Base-by-base conservation (phyloP, 441 rosid genomes). In the Brassica balearica region DNA sequence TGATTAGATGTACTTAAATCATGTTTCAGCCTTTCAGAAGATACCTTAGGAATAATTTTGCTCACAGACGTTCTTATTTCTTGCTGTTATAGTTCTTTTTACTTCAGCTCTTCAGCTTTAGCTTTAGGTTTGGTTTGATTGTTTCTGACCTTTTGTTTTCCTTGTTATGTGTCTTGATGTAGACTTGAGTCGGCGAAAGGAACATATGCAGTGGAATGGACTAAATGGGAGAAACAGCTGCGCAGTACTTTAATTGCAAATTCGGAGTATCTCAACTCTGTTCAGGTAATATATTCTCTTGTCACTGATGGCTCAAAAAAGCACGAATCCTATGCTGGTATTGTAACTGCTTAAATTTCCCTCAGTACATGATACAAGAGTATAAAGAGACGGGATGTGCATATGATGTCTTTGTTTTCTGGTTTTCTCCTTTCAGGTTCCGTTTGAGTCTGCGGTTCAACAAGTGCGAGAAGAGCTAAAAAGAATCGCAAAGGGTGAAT, bases 101-200 rank as follows among this genome's bases (percentile, higher is more conserved):
- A 20, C 59, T 38, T 65, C 14, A n/a, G 48, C 17, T 59, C 38
- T 72, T 59, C 19, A 65, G 38, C 17, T 17, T 6, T 48, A 68
- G 48, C 64, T 73, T 68, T 2, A 8, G 43, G 38, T 34, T 34
- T 34, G 6, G 55, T 73, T 72, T 68, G 19, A n/a, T n/a, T 63
- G n/a, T 32, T 79, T 20, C 61, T 74, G 51, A 70, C 41, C 23
- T 71, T 38, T 77, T 81, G 71, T 11, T 46, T 80, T 71, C 68
- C 25, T 66, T 78, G 17, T 60, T 8, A 64, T 20, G 32, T 43
- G 58, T 32, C 34, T 65, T 71, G 60, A 5, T n/a, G 63, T 80
- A 96, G 99, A 82, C 84, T 86, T 87, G 98, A 92, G 65, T 85
- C 98, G 14, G 82, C 86, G 34, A 95, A 93, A 80, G 99, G 98